phyloP scores from a whole-genome alignment of 2,329 filamentous ascomycete genomes.

The Curvularia spicifera region DNA sequence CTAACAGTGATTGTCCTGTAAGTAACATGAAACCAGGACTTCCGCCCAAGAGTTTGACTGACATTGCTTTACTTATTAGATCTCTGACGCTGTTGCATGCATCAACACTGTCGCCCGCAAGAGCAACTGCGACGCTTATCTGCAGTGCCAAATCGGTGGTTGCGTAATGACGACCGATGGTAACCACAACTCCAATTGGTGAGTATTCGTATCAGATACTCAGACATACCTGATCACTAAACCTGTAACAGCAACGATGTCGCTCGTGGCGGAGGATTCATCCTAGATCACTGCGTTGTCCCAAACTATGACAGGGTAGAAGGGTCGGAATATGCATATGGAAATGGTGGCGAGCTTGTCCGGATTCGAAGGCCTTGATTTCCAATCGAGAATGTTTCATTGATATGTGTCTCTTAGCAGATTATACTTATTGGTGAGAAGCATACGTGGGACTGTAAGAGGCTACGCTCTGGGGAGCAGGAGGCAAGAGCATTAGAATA shows the following conservation, averaged over 20 bases:
- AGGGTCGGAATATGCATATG: slow-evolving; percentile 22
- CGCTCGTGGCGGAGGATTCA: slow-evolving; percentile 20
- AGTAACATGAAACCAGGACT: slow-evolving; percentile 7
- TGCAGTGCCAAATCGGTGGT: slow-evolving; percentile 18
- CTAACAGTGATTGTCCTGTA: slow-evolving; percentile 17
- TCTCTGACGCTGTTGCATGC: slow-evolving; percentile 20
- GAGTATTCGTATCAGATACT: slow-evolving; percentile 7
- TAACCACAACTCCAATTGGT: slow-evolving; percentile 16
- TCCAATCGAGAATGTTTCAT: neutral
- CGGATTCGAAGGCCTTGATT: slow-evolving; percentile 13
- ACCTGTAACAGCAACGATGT: slow-evolving; percentile 17
- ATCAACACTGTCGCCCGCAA: slow-evolving; percentile 21
- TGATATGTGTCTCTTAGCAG: neutral
- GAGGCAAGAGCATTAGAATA: no score
- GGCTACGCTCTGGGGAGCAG: no score
- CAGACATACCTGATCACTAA: slow-evolving; percentile 3
- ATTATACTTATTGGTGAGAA: neutral
- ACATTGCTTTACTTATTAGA: slow-evolving; percentile 13
- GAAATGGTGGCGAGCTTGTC: slow-evolving; percentile 20
- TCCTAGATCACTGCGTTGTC: slow-evolving; percentile 21
- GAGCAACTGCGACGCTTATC: slow-evolving; percentile 12
- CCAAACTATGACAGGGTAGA: slow-evolving; percentile 15
- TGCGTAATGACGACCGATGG: slow-evolving; percentile 17
- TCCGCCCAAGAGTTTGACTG: slow-evolving; percentile 6
- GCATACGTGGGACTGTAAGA: no score